Percentiles rank a stretch among this genome's conserved stretches.
Conservation (phyloP, 495 filamentous ascomycete species). For the Gamarada debralockiae region DNA sequence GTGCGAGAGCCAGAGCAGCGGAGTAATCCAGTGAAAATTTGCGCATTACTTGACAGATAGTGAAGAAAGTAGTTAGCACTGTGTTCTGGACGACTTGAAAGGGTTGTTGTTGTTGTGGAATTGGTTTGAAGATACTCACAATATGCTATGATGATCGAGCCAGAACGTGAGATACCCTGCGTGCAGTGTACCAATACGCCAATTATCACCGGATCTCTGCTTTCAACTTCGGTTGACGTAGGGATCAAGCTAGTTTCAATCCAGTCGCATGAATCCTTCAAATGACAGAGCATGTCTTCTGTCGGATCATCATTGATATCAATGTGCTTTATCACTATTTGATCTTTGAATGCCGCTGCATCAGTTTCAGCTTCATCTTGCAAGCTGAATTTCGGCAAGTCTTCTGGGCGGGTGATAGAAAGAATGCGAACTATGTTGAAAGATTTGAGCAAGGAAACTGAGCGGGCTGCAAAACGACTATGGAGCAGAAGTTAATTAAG, state of each 20-base stretch:
- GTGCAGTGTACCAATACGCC: conserved; percentile 3
- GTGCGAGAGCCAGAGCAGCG: neutral
- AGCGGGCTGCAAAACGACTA: conserved; percentile 2
- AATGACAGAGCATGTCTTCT: neutral
- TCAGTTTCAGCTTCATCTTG: neutral
- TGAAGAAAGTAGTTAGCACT: no score
- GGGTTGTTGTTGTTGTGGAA: neutral
- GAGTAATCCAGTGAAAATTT: neutral
- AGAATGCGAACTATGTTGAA: neutral
- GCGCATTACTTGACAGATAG: conserved; percentile 6
- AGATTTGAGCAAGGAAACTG: neutral
- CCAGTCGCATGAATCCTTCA: neutral
- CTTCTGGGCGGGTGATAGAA: neutral
- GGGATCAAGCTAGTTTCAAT: neutral
- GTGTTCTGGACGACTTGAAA: no score
- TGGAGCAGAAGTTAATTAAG: no score
- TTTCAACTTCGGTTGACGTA: neutral
- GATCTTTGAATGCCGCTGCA: neutral
- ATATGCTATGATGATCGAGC: neutral
- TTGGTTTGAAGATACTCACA: neutral
- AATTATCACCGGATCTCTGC: neutral
- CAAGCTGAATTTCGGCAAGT: neutral
- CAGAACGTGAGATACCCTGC: neutral
- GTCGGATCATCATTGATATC: neutral
- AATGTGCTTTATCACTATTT: neutral